Percentiles rank a stretch among this genome's conserved stretches.
These are phyloP conservation scores for Ashbya aceris DNA, from an alignment of 1,139 yeast genomes.

Conservation along the genomic window DNA sequence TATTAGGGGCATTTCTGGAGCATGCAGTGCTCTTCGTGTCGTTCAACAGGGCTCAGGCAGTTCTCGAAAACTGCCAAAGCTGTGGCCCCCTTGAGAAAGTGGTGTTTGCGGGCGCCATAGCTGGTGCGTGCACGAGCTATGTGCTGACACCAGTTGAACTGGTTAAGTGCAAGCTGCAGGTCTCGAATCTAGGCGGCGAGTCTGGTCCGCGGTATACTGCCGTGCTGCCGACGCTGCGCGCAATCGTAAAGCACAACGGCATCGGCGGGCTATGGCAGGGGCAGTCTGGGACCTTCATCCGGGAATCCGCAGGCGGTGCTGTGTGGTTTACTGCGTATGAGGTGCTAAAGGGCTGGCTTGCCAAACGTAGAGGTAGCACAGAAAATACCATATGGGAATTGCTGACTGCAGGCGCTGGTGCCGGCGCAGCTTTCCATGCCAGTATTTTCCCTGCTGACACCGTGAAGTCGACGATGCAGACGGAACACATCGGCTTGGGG, in stretches of 20 bases:
- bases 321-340: slow-evolving; percentile 93
- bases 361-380: slow-evolving; percentile 23
- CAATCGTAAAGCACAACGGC: slow-evolving; percentile 45
- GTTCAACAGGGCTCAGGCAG: slow-evolving; percentile 41
- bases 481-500: slow-evolving; percentile 30
- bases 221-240: slow-evolving; percentile 35
- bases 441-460: slow-evolving; percentile 87
- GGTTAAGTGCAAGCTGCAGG: slow-evolving; percentile 82
- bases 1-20: slow-evolving; percentile 82
- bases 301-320: slow-evolving; percentile 87
- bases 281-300: slow-evolving; percentile 67
- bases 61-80: slow-evolving; percentile 20
- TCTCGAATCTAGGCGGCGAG: slow-evolving; percentile 36
- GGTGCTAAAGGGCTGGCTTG: slow-evolving; percentile 37
- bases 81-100: slow-evolving; percentile 35
- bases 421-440: slow-evolving; percentile 75
- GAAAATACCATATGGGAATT: slow-evolving; percentile 44
- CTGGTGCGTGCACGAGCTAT: slow-evolving; percentile 78
- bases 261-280: slow-evolving; percentile 72
- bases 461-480: slow-evolving; percentile 79
- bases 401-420: slow-evolving; percentile 71
- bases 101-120: slow-evolving; percentile 62
- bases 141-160: slow-evolving; percentile 85
- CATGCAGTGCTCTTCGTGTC: slow-evolving; percentile 64
- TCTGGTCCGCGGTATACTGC: slow-evolving; percentile 14